phyloP scores from a whole-genome alignment of 2,329 filamentous ascomycete genomes.

The Colletotrichum simmondsii region DNA sequence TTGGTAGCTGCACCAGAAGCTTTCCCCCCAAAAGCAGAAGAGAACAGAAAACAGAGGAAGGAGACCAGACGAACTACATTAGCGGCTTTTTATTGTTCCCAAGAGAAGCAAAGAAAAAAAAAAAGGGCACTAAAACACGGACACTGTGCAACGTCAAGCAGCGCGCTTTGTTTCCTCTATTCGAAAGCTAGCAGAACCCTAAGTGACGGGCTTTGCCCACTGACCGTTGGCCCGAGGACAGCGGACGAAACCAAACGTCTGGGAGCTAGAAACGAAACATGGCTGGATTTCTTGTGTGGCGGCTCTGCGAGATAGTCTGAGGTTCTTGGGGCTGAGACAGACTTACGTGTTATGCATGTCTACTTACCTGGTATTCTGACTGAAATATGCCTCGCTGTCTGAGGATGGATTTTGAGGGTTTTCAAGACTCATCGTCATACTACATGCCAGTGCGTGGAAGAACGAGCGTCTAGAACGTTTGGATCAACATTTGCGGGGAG shows the following conservation, averaged over 20 bases:
- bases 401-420: background rate
- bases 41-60: background rate
- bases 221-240: constrained; percentile 21
- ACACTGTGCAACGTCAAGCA: background rate
- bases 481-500: background rate
- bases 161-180: background rate
- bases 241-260: background rate
- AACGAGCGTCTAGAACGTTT: background rate
- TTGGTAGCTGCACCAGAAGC: background rate
- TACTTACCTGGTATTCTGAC: background rate
- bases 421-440: background rate
- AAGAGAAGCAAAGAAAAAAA: background rate
- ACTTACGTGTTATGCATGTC: background rate
- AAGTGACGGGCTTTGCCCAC: background rate
- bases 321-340: background rate
- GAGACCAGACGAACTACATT: background rate
- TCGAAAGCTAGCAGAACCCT: background rate
- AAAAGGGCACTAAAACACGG: background rate
- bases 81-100: background rate
- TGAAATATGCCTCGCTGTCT: background rate
- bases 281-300: background rate
- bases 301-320: background rate
- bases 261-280: background rate
- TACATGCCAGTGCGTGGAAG: background rate
- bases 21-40: background rate